A percentile compares a stretch with the other conserved stretches of the same genome.
Conservation (phyloP, 768 basidiomycete genomes). For the Austroboletus eburneus region DNA sequence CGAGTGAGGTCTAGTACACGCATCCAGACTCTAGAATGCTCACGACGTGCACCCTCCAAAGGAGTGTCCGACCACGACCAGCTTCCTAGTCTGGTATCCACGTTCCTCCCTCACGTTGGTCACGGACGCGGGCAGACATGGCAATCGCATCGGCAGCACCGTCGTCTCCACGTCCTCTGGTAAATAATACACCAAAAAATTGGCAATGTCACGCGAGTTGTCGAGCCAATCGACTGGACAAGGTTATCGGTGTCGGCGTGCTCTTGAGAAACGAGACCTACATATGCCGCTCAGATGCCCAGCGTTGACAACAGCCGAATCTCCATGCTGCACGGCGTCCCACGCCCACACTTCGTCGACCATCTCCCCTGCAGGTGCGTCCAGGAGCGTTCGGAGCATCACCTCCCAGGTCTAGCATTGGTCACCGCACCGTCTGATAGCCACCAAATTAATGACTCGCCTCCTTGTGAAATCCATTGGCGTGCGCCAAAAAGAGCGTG, state of each 20-base stretch:
- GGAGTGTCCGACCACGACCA: constrained; percentile 79
- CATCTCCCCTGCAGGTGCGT: constrained; percentile 34
- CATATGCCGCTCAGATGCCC: constrained; percentile 53
- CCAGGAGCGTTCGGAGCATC: constrained; percentile 49
- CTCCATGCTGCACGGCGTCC: constrained; percentile 84
- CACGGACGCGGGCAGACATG: constrained; percentile 42
- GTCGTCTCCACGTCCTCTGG: constrained; percentile 38
- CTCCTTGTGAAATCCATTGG: constrained; percentile 89
- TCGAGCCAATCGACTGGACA: constrained; percentile 72
- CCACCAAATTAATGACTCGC: constrained; percentile 35
- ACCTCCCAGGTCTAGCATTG: constrained; percentile 73
- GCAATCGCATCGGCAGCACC: constrained; percentile 50
- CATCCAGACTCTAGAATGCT: constrained; percentile 27
- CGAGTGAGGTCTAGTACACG: no score
- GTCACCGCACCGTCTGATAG: not conserved
- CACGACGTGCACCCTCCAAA: constrained; percentile 78
- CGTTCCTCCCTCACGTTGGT: constrained; percentile 36
- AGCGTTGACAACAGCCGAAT: constrained; percentile 68
- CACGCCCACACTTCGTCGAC: constrained; percentile 78
- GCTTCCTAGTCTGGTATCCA: constrained; percentile 49
- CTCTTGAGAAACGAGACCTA: constrained; percentile 29
- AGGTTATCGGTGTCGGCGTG: not conserved
- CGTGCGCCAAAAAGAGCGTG: constrained; percentile 77
- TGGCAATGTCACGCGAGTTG: constrained; percentile 70
- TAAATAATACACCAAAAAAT: constrained; percentile 67